Percentiles rank a stretch among this genome's conserved stretches.
phyloP scores from a whole-genome alignment of 306 rosid species.

The Trifolium pratense region DNA sequence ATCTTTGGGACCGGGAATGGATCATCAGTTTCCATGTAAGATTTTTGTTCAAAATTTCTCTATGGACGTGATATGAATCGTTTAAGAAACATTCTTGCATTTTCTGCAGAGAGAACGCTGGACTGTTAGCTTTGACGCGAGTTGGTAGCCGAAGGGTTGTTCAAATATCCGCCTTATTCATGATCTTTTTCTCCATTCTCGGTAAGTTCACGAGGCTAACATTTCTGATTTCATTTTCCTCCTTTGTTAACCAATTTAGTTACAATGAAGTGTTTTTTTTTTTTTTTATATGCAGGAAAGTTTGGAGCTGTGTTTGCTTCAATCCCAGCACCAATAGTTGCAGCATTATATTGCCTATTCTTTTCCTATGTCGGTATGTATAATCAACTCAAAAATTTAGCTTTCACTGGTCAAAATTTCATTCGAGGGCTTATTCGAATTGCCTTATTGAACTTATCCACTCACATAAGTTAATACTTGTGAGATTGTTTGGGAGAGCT shows the following conservation, averaged over 20 bases:
- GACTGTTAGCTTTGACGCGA: slow-evolving; percentile 85
- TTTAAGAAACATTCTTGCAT: slow-evolving; percentile 25
- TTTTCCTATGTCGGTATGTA: slow-evolving; percentile 95
- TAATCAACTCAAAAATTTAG: slow-evolving; percentile 21
- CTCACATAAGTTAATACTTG: background rate
- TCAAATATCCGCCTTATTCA: slow-evolving; percentile 90
- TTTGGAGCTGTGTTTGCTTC: slow-evolving; percentile 97
- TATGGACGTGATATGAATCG: background rate
- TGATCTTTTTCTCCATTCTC: slow-evolving; percentile 94
- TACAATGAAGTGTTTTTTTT: slow-evolving; percentile 16
- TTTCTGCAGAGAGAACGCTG: slow-evolving; percentile 75
- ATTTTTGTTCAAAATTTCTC: slow-evolving; percentile 42
- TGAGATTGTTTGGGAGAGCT: too few relatives aligned
- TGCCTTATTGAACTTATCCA: background rate
- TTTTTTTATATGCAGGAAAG: slow-evolving; percentile 62
- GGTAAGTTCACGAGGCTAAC: slow-evolving; percentile 49
- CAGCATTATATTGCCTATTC: slow-evolving; percentile 85
- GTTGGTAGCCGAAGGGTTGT: slow-evolving; percentile 96
- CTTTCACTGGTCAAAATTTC: slow-evolving; percentile 23
- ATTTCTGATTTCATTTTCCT: slow-evolving; percentile 14
- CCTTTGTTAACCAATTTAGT: slow-evolving; percentile 17
- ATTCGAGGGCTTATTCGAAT: background rate
- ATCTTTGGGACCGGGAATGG: slow-evolving; percentile 88
- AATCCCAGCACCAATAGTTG: slow-evolving; percentile 80
- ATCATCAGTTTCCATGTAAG: slow-evolving; percentile 88